A percentile compares a stretch with the other conserved stretches of the same genome.
phyloP scores from a whole-genome alignment of 2,329 filamentous ascomycete species.

The Cercospora sp. region DNA sequence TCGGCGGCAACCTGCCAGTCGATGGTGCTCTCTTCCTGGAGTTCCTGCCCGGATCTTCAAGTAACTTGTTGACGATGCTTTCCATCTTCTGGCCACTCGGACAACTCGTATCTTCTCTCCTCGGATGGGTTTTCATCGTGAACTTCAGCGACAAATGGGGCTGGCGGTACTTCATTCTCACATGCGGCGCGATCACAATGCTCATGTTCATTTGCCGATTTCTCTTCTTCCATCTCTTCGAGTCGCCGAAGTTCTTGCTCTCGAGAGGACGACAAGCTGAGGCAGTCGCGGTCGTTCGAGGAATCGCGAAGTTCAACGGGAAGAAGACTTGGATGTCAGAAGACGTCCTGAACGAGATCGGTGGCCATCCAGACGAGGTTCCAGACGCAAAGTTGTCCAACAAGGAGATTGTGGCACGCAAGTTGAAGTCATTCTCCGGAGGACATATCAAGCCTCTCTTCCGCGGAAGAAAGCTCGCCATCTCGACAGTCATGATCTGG shows the following conservation, averaged over 20 bases:
- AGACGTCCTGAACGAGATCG: conserved; percentile 61
- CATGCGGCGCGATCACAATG: conserved; percentile 71
- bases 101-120: conserved; percentile 68
- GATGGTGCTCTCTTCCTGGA: conserved; percentile 82
- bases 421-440: conserved; percentile 64
- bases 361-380: conserved; percentile 55
- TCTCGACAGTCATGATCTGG: conserved; percentile 62
- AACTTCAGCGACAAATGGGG: conserved; percentile 60
- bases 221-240: conserved; percentile 77
- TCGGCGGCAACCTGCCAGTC: conserved; percentile 70
- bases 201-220: conserved; percentile 77
- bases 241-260: conserved; percentile 82
- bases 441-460: conserved; percentile 68
- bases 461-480: conserved; percentile 48
- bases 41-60: conserved; percentile 65
- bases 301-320: conserved; percentile 31
- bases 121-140: conserved; percentile 32
- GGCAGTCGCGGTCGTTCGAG: conserved; percentile 66
- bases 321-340: conserved; percentile 74
- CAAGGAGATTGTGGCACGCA: conserved; percentile 57
- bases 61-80: conserved; percentile 78
- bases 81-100: conserved; percentile 86
- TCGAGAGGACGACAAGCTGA: conserved; percentile 74
- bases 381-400: conserved; percentile 45
- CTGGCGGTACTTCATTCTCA: conserved; percentile 73